A percentile compares a stretch with the other conserved stretches of the same genome.
Evolutionary conservation across 2,329 filamentous ascomycete genomes (phyloP).

Genomic region (Pseudocercospora fuligena): DNA sequence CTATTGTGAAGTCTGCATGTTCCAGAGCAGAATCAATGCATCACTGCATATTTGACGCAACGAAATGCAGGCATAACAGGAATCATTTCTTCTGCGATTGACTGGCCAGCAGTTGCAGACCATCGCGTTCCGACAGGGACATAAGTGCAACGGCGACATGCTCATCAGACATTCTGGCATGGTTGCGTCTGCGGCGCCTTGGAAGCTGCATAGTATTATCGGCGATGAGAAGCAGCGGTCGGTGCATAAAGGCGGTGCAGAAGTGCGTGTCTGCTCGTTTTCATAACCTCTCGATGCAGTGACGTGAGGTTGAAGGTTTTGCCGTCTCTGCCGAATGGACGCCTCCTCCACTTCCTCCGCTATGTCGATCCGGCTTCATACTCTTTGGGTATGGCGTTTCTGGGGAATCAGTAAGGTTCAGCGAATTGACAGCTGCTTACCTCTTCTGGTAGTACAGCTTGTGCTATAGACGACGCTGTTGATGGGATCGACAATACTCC

Average conservation of each 20-base stretch:
- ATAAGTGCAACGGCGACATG: neutral
- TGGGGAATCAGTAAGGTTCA: neutral
- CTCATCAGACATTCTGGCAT: neutral
- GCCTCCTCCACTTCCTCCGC: neutral
- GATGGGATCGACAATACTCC: neutral
- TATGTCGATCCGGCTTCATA: constrained; percentile 7
- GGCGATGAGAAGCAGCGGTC: neutral
- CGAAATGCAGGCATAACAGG: neutral
- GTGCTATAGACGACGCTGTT: neutral
- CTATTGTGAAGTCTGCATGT: neutral
- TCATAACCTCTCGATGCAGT: neutral
- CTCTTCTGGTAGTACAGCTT: neutral
- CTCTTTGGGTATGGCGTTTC: constrained; percentile 3
- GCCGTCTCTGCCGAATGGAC: constrained; percentile 8
- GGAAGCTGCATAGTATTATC: too few species aligned
- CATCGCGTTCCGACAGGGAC: neutral
- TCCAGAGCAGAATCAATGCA: neutral
- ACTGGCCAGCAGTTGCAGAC: neutral
- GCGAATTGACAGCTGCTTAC: neutral
- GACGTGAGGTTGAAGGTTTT: neutral
- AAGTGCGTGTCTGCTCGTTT: neutral
- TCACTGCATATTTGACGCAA: neutral
- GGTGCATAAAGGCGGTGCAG: neutral
- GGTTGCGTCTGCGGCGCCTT: too few species aligned
- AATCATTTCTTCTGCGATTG: neutral